Evolutionary conservation across 129 eudicot species (phyloP).

Genomic region (Rutidosis leptorrhynchoides): DNA sequence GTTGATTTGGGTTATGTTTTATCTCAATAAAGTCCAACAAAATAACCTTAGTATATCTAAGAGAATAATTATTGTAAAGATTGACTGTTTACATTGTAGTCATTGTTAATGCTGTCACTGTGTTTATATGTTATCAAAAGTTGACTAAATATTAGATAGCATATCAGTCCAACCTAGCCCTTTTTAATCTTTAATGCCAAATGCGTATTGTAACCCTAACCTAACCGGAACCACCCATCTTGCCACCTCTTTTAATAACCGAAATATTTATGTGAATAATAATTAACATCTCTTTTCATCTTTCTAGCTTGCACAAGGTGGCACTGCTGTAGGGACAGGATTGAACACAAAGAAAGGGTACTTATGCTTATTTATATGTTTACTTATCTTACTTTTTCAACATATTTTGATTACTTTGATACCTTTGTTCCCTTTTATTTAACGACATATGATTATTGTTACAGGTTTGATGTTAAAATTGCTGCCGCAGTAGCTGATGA

Average conservation of each 20-base stretch:
- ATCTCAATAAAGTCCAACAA: neutral
- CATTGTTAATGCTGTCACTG: neutral
- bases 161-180: neutral
- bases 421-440: neutral
- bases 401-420: neutral
- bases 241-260: neutral
- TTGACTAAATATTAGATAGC: neutral
- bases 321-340: conserved; percentile 99
- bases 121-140: neutral
- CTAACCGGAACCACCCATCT: neutral
- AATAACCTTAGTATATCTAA: neutral
- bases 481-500: conserved; percentile 99
- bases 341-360: conserved; percentile 99
- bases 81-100: too few species aligned
- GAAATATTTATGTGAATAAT: conserved; percentile 18
- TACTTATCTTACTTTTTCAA: too few species aligned
- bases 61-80: neutral
- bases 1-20: neutral
- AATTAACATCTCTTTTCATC: conserved; percentile 14
- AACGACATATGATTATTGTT: conserved; percentile 16
- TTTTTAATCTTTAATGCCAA: too few species aligned
- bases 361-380: conserved; percentile 9
- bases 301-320: conserved; percentile 97
- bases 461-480: conserved; percentile 91
- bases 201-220: neutral